A percentile compares a stretch with the other conserved stretches of the same genome.
Conservation (phyloP, 306 rosid genomes). For the Acacia melanoxylon region DNA sequence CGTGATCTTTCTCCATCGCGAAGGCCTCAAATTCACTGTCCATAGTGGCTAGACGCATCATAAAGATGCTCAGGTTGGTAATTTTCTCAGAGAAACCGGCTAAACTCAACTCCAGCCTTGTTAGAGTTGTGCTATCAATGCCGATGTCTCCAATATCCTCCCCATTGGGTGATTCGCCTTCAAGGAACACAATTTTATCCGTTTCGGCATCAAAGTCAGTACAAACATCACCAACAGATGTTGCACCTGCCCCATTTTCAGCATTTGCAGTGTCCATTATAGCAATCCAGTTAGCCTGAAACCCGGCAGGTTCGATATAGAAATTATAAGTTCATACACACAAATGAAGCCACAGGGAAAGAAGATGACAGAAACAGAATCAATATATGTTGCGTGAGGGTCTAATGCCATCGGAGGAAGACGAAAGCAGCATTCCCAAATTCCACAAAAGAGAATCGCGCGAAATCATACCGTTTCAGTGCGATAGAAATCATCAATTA, state of each 20-base stretch:
- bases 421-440: neutral
- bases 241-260: conserved; percentile 8
- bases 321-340: conserved; percentile 8
- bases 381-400: neutral
- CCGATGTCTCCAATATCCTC: conserved; percentile 40
- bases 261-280: conserved; percentile 37
- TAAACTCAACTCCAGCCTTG: conserved; percentile 50
- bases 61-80: conserved; percentile 58
- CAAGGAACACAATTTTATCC: conserved; percentile 24
- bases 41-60: conserved; percentile 71
- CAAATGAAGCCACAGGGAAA: neutral
- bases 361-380: neutral
- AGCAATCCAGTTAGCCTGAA: conserved; percentile 7
- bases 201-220: conserved; percentile 27
- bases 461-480: conserved; percentile 22
- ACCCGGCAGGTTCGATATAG: conserved; percentile 13
- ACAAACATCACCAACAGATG: conserved; percentile 8
- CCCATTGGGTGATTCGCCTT: conserved; percentile 35
- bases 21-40: conserved; percentile 67
- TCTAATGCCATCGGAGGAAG: neutral
- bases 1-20: conserved; percentile 39
- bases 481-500: neutral
- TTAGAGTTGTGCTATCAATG: conserved; percentile 36
- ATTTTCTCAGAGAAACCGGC: conserved; percentile 78
- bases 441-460: conserved; percentile 3